phyloP scores from a whole-genome alignment of 2,329 filamentous ascomycete species.

The Aspergillus sp. region DNA sequence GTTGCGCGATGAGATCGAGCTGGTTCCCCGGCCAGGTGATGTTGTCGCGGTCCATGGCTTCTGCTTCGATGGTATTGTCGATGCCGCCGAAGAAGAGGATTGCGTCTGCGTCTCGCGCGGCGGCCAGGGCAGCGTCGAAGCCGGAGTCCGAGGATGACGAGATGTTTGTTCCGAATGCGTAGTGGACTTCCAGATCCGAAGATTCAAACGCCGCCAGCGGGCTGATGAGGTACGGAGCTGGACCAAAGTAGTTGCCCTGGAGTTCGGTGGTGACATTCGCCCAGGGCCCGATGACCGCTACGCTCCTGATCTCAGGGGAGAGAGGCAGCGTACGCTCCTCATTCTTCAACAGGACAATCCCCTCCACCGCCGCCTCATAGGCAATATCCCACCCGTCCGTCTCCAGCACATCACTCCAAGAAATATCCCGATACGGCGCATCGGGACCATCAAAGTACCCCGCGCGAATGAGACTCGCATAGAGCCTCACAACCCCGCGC shows the following conservation, averaged over 20 bases:
- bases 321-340: constrained; percentile 53
- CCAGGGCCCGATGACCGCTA: constrained; percentile 64
- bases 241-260: constrained; percentile 64
- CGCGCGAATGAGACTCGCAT: constrained; percentile 54
- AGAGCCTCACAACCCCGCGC: constrained; percentile 52
- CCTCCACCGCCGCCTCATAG: constrained; percentile 55
- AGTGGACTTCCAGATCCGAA: constrained; percentile 52
- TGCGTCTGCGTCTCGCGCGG: constrained; percentile 41
- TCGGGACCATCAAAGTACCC: constrained; percentile 58
- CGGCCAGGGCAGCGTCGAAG: constrained; percentile 40
- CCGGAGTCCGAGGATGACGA: constrained; percentile 33
- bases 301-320: constrained; percentile 38
- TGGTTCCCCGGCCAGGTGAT: constrained; percentile 51
- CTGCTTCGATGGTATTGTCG: constrained; percentile 48
- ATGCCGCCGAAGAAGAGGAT: constrained; percentile 49
- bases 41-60: constrained; percentile 45
- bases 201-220: constrained; percentile 58
- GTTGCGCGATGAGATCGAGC: constrained; percentile 44
- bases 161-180: constrained; percentile 46
- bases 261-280: constrained; percentile 62
- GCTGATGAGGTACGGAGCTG: constrained; percentile 59
- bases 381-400: constrained; percentile 60
- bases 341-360: constrained; percentile 58
- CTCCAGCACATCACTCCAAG: constrained; percentile 61
- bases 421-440: constrained; percentile 55